These are phyloP conservation scores for Lichtheimia hyalospora DNA, from an alignment of 371 early-diverging fungal genomes.

Conservation along the genomic window DNA sequence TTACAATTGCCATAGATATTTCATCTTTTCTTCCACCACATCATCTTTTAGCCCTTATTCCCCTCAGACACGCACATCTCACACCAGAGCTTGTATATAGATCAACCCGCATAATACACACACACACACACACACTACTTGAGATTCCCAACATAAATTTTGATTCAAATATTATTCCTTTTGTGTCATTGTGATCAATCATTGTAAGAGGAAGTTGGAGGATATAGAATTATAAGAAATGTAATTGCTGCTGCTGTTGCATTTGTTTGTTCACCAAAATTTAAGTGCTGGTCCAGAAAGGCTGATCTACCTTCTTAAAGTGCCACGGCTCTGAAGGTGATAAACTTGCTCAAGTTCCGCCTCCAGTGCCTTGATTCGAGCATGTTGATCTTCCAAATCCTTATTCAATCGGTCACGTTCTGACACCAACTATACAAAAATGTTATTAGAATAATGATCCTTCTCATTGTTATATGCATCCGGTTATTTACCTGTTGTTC, in stretches of 20 bases:
- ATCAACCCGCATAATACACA: too few species aligned
- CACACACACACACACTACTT: too few species aligned
- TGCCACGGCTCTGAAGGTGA: slow-evolving; percentile 43
- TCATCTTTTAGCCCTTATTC: not conserved
- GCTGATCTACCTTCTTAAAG: slow-evolving; percentile 33
- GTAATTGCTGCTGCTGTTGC: too few species aligned
- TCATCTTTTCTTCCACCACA: not conserved
- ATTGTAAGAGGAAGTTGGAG: too few species aligned
- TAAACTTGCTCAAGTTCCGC: slow-evolving; percentile 72
- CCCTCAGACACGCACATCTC: not conserved
- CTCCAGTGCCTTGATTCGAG: slow-evolving; percentile 88
- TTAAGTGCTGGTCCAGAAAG: too few species aligned
- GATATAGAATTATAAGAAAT: too few species aligned
- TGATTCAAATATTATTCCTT: too few species aligned
- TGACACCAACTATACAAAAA: slow-evolving; percentile 65
- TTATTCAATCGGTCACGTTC: slow-evolving; percentile 97
- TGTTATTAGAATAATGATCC: not conserved
- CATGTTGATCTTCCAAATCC: slow-evolving; percentile 94
- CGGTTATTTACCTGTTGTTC: slow-evolving; percentile 77
- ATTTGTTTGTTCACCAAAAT: too few species aligned
- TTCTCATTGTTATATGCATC: not conserved
- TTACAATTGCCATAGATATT: not conserved
- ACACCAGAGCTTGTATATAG: too few species aligned
- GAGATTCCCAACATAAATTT: too few species aligned
- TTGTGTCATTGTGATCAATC: too few species aligned